phyloP scores from a whole-genome alignment of 495 filamentous ascomycete genomes.

The Talaromyces adpressus region DNA sequence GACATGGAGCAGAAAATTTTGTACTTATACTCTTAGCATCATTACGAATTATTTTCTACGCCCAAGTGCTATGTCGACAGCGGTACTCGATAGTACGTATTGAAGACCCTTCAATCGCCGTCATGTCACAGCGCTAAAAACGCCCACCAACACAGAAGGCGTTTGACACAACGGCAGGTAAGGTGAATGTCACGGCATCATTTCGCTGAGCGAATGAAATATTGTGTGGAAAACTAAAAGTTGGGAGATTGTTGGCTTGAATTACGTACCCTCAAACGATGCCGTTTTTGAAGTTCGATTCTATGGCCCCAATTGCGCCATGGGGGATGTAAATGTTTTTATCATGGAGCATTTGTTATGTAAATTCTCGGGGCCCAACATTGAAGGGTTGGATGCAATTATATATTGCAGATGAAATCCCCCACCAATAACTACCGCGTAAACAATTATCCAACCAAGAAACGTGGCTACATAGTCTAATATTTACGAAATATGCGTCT shows the following conservation, averaged over 20 bases:
- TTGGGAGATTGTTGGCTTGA: not conserved
- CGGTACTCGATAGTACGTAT: not conserved
- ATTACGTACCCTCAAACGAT: not conserved
- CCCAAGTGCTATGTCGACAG: not conserved
- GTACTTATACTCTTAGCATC: not conserved
- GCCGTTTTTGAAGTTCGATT: not conserved
- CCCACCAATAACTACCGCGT: not conserved
- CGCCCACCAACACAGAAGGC: not conserved
- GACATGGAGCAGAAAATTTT: not conserved
- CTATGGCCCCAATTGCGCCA: not conserved
- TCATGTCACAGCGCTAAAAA: constrained; percentile 1
- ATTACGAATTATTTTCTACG: not conserved
- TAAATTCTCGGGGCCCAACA: not conserved
- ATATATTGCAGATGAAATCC: not conserved
- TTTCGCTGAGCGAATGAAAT: not conserved
- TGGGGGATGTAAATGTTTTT: not conserved
- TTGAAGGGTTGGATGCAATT: not conserved
- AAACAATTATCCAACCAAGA: not conserved
- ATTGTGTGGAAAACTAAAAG: not conserved
- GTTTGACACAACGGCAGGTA: not conserved
- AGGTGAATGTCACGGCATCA: not conserved
- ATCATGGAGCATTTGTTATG: not conserved
- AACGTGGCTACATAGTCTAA: not conserved
- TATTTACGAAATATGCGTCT: not conserved
- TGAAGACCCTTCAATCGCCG: not conserved